Conservation (phyloP, 1,284 basidiomycete genomes). For the Coriolopsis trogii region DNA sequence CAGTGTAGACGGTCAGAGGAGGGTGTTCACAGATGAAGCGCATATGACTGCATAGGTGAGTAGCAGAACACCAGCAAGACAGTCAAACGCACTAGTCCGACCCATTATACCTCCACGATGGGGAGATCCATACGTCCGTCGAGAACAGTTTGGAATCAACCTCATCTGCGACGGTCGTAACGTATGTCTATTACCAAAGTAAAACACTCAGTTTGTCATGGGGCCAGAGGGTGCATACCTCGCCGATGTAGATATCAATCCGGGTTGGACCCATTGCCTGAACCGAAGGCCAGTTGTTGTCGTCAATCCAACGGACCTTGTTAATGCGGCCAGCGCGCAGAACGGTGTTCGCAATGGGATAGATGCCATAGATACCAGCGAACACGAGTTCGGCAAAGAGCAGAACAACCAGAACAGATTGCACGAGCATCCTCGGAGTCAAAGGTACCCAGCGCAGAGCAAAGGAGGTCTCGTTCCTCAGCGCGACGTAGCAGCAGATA, state of each 20-base stretch:
- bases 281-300: conserved; percentile 42
- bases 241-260: conserved; percentile 45
- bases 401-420: too few relatives aligned
- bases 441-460: too few relatives aligned
- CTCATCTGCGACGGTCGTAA: conserved; percentile 37
- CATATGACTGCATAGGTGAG: conserved; percentile 29
- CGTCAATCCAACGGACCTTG: conserved; percentile 51
- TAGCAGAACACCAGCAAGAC: not conserved
- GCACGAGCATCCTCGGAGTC: too few relatives aligned
- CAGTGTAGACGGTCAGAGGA: conserved; percentile 32
- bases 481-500: too few relatives aligned
- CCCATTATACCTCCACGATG: conserved; percentile 30
- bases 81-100: conserved; percentile 36
- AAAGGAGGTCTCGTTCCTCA: too few relatives aligned
- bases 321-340: conserved; percentile 44
- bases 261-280: conserved; percentile 40
- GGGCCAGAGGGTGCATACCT: conserved; percentile 35
- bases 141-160: conserved; percentile 36
- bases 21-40: conserved; percentile 34
- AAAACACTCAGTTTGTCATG: not conserved
- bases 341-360: conserved; percentile 48
- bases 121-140: conserved; percentile 33
- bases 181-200: conserved; percentile 30
- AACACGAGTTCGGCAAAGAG: conserved; percentile 17
- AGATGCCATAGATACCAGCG: conserved; percentile 46